Base-by-base conservation (phyloP, 1,139 yeast species). In the Casaregolazyma suthepensis region DNA sequence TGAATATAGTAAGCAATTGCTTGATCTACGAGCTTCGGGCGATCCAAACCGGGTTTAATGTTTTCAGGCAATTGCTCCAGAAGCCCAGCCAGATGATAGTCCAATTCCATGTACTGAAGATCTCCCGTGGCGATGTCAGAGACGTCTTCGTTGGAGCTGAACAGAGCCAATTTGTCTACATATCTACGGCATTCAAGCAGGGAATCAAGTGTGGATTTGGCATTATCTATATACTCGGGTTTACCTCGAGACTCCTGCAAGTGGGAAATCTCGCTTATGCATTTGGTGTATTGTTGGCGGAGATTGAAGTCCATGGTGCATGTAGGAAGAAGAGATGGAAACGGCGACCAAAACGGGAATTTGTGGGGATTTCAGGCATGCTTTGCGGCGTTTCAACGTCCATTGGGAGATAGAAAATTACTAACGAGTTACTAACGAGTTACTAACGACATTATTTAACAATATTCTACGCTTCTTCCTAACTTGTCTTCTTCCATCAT, bases 111-210 rank as follows among this genome's bases (percentile, higher is more conserved):
- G 59, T 77, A 85, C 38, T 78, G 79, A 3, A 85, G 65, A 53
- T 83, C 80, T 31, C 65, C 66, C 1, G 86, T 79, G 46, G 75
- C 71, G 10, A 85, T 63, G 60, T 85, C 93, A 2, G 76, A 80
- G 7, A 82, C 60, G 2, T 68, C 61, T 61, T 85, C 91, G 61
- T 83, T 83, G 20, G 71, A 72, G 60, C 87, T 81, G 68, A 82
- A 85, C 45, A 85, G 66, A 23, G 75, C 70, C 43, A 79, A 65
- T 45, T 61, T 60, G 15, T 63, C 62, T 18, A 69, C 63, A 26
- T 60, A 51, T 10, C 57, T 55, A 22, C 57, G 56, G 54, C 69
- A 63, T 15, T 29, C 18, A 37, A 49, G 29, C 18, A 49, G 23
- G 13, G 18, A 7, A 15, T 49, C 51, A 15, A 63, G 48, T 3